Conservation (phyloP, 2,329 filamentous ascomycete species). For the Nemania sp. region DNA sequence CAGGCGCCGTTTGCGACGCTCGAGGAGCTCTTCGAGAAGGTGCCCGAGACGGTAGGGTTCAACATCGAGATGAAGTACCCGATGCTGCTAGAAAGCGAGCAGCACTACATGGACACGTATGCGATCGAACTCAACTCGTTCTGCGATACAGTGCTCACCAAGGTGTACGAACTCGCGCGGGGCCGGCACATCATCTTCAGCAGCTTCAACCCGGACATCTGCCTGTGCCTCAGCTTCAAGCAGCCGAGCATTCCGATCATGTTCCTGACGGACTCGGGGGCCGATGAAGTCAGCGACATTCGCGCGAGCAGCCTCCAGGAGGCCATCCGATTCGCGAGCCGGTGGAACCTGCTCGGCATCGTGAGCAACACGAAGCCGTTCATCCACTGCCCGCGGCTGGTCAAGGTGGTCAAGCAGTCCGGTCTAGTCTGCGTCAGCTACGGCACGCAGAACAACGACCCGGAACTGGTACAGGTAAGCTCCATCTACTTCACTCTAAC, state of each 20-base stretch:
- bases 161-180: conserved; percentile 83
- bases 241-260: conserved; percentile 95
- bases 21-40: conserved; percentile 85
- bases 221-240: conserved; percentile 91
- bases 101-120: conserved; percentile 95
- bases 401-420: conserved; percentile 90
- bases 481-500: too few relatives aligned
- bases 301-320: conserved; percentile 91
- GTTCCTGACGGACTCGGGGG: conserved; percentile 89
- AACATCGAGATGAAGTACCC: conserved; percentile 99
- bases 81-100: conserved; percentile 93
- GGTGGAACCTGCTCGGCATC: conserved; percentile 93
- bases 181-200: conserved; percentile 95
- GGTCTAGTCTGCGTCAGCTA: conserved; percentile 95
- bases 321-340: conserved; percentile 88
- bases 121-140: conserved; percentile 96
- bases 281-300: conserved; percentile 80
- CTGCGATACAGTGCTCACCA: conserved; percentile 87
- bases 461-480: conserved; percentile 79
- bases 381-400: conserved; percentile 83
- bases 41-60: conserved; percentile 85
- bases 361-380: conserved; percentile 88
- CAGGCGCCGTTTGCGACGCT: conserved; percentile 94
- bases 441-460: conserved; percentile 86
- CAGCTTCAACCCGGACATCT: conserved; percentile 97